A percentile compares a stretch with the other conserved stretches of the same genome.
phyloP scores from a whole-genome alignment of 495 filamentous ascomycete genomes.

The Neurospora cerealis region DNA sequence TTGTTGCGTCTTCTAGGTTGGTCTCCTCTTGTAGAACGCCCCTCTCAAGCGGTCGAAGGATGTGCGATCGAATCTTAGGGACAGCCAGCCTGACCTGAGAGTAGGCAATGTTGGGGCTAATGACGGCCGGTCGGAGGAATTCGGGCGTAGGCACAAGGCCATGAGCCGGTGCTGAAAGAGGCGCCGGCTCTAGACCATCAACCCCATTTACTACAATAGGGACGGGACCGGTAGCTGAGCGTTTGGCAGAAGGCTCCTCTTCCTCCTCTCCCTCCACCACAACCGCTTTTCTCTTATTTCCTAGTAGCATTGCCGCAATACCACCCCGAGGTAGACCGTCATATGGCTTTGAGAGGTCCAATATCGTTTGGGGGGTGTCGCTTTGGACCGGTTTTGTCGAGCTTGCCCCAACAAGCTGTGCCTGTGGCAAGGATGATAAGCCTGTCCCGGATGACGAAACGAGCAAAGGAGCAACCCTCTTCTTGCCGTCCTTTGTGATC shows the following conservation, averaged over 20 bases:
- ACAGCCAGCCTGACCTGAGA: conserved; percentile 86
- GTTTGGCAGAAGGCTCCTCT: conserved; percentile 52
- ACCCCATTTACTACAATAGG: conserved; percentile 65
- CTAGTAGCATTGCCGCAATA: conserved; percentile 70
- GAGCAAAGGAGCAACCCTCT: conserved; percentile 83
- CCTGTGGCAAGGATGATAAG: conserved; percentile 78
- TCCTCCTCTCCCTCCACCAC: conserved; percentile 55
- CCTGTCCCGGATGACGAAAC: conserved; percentile 77
- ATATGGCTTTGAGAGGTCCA: conserved; percentile 90
- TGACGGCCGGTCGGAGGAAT: conserved; percentile 77
- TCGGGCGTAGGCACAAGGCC: conserved; percentile 69
- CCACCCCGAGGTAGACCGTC: conserved; percentile 90
- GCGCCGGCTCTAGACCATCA: conserved; percentile 65
- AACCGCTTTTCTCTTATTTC: conserved; percentile 81
- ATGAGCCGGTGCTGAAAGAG: conserved; percentile 39
- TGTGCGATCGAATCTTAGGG: conserved; percentile 73
- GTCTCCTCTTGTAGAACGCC: conserved; percentile 34
- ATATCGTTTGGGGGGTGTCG: conserved; percentile 71
- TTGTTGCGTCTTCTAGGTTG: conserved; percentile 48
- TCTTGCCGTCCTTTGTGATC: conserved; percentile 94
- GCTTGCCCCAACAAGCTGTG: conserved; percentile 66
- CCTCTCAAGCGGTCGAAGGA: conserved; percentile 55
- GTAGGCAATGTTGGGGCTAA: conserved; percentile 66
- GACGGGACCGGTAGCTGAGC: conserved; percentile 54
- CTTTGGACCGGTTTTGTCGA: conserved; percentile 48